Percentiles rank a stretch among this genome's conserved stretches.
These are phyloP conservation scores for Penicillium sclerotiorum DNA, from an alignment of 2,329 filamentous ascomycete genomes.

Conservation along the genomic window DNA sequence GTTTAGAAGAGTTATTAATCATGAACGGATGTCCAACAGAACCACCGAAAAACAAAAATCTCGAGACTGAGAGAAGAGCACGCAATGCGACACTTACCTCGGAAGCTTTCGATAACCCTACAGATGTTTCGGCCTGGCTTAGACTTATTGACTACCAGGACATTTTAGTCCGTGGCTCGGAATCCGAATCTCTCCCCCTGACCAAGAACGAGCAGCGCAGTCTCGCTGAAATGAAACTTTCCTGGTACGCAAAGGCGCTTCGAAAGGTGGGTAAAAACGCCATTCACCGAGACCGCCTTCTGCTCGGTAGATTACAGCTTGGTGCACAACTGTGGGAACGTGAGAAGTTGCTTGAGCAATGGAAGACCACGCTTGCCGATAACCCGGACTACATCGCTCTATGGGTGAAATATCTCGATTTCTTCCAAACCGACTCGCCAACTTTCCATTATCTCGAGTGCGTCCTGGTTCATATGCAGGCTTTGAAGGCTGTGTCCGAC, in stretches of 20 bases:
- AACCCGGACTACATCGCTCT: constrained; percentile 63
- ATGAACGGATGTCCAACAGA: too few relatives aligned
- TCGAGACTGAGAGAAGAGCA: constrained; percentile 48
- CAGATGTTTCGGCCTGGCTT: constrained; percentile 73
- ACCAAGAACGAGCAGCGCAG: constrained; percentile 67
- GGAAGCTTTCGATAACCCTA: constrained; percentile 65
- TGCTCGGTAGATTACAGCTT: constrained; percentile 72
- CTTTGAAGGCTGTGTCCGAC: constrained; percentile 50
- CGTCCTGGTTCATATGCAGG: constrained; percentile 61
- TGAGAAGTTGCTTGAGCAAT: constrained; percentile 63
- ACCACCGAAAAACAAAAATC: background rate
- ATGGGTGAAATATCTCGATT: constrained; percentile 75
- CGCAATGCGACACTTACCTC: constrained; percentile 61
- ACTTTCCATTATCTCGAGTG: constrained; percentile 70
- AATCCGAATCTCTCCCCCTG: constrained; percentile 38
- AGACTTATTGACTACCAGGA: constrained; percentile 79
- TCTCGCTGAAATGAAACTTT: constrained; percentile 76
- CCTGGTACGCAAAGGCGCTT: constrained; percentile 77
- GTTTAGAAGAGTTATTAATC: too few relatives aligned
- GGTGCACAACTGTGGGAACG: constrained; percentile 73
- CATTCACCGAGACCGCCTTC: constrained; percentile 62
- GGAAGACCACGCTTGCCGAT: constrained; percentile 63
- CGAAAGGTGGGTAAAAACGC: constrained; percentile 52
- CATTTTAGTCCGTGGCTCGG: constrained; percentile 57
- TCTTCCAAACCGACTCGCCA: constrained; percentile 67